A percentile compares a stretch with the other conserved stretches of the same genome.
Evolutionary conservation across 2,329 filamentous ascomycete species (phyloP).

Genomic region (Cercospora nicotianae): DNA sequence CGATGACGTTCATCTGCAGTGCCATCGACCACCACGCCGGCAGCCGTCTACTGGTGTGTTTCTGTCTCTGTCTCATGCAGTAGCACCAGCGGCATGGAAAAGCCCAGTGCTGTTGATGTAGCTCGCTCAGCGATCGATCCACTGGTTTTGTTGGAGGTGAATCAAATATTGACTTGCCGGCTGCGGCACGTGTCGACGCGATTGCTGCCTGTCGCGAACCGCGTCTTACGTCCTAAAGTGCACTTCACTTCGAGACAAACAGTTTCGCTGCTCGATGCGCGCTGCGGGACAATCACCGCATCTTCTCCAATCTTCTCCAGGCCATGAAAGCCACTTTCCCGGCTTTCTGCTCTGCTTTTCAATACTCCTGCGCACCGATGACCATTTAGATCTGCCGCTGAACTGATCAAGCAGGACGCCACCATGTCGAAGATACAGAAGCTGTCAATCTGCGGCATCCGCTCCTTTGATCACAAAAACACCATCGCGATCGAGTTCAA

Average conservation of each 20-base stretch:
- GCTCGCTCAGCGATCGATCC: neutral
- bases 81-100: neutral
- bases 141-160: neutral
- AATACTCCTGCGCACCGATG: neutral
- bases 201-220: neutral
- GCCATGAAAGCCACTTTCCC: neutral
- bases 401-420: conserved; percentile 1
- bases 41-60: neutral
- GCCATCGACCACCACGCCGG: neutral
- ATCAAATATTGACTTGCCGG: neutral
- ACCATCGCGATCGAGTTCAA: conserved; percentile 84
- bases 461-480: conserved; percentile 77
- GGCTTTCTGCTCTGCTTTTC: neutral
- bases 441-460: conserved; percentile 78
- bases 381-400: neutral
- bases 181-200: neutral
- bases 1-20: neutral
- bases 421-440: conserved; percentile 73
- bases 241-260: conserved; percentile 2
- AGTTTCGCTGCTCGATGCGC: neutral
- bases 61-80: neutral
- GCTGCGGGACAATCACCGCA: neutral
- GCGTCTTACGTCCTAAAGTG: neutral
- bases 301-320: neutral
- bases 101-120: neutral